Percentiles rank a stretch among this genome's conserved stretches.
Evolutionary conservation across 805 yeast genomes (phyloP).

Genomic region (Tetrapisispora nanseiensis): DNA sequence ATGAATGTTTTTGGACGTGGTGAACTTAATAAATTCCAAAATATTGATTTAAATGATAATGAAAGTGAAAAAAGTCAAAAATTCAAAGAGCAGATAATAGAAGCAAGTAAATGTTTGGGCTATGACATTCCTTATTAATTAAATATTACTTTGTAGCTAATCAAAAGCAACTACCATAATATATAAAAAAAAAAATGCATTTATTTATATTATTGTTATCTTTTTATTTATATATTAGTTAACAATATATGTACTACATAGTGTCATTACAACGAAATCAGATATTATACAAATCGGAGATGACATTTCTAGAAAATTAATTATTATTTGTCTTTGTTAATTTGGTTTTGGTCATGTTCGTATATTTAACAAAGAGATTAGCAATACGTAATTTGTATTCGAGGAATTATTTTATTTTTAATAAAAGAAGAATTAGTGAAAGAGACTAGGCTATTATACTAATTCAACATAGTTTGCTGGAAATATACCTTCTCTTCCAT

Average conservation of each 20-base stretch:
- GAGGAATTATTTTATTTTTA: background rate
- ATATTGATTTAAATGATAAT: conserved; percentile 14
- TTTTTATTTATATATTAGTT: background rate
- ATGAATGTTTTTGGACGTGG: conserved; percentile 30
- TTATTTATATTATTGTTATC: background rate
- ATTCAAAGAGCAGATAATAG: conserved; percentile 20
- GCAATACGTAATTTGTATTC: background rate
- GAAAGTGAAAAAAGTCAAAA: conserved; percentile 18
- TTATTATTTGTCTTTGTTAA: background rate
- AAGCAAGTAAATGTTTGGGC: conserved; percentile 21
- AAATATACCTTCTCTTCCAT: conserved; percentile 83
- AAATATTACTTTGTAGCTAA: background rate
- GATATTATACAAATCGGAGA: background rate
- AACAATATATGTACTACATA: background rate
- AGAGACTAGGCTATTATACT: conserved; percentile 19
- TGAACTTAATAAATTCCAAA: conserved; percentile 17
- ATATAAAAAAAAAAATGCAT: background rate
- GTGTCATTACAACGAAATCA: background rate
- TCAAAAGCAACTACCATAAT: background rate
- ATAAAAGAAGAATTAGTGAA: no score
- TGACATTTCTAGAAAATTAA: background rate
- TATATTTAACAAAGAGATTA: background rate
- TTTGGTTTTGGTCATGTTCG: background rate
- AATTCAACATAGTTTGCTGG: conserved; percentile 97
- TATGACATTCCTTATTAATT: conserved; percentile 4